Percentiles rank a stretch among this genome's conserved stretches.
Conservation (phyloP, 2,329 filamentous ascomycete species). For the Plenodomus lindquistii region DNA sequence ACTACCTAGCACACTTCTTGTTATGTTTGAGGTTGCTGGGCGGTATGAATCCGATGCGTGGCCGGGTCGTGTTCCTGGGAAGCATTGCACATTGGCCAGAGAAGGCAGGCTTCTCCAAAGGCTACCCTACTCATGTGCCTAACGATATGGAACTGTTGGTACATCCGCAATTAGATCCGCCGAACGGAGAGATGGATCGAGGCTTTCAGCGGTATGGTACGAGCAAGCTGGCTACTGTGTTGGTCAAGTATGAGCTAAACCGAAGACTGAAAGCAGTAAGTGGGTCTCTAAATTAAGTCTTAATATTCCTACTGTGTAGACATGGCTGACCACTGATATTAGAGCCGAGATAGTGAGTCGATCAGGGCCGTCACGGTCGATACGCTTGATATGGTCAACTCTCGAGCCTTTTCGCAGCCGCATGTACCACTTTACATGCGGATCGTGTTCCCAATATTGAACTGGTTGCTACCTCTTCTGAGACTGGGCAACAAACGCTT, state of each 20-base stretch:
- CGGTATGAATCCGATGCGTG: constrained; percentile 11
- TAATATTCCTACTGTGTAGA: background rate
- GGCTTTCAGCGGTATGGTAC: constrained; percentile 52
- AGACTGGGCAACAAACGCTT: constrained; percentile 33
- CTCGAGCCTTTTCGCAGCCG: constrained; percentile 37
- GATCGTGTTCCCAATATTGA: constrained; percentile 30
- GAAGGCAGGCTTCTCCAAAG: constrained; percentile 40
- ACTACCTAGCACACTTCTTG: constrained; percentile 23
- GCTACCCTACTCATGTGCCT: constrained; percentile 40
- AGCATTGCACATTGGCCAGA: constrained; percentile 46
- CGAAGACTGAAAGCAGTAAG: constrained; percentile 34
- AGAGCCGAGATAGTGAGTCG: constrained; percentile 29
- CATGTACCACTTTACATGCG: constrained; percentile 37
- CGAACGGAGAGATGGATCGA: constrained; percentile 39
- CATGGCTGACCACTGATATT: background rate
- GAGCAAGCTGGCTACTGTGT: constrained; percentile 49
- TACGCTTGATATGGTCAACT: constrained; percentile 42
- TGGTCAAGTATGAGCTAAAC: constrained; percentile 50
- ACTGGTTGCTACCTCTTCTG: constrained; percentile 34
- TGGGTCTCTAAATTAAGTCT: background rate
- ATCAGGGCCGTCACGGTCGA: constrained; percentile 42
- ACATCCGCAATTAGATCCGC: constrained; percentile 36
- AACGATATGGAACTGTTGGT: constrained; percentile 43
- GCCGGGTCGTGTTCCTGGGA: constrained; percentile 24
- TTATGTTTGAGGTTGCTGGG: constrained; percentile 18